Evolutionary conservation across 2,329 filamentous ascomycete species (phyloP).

Genomic region (Penicillium thymicola): DNA sequence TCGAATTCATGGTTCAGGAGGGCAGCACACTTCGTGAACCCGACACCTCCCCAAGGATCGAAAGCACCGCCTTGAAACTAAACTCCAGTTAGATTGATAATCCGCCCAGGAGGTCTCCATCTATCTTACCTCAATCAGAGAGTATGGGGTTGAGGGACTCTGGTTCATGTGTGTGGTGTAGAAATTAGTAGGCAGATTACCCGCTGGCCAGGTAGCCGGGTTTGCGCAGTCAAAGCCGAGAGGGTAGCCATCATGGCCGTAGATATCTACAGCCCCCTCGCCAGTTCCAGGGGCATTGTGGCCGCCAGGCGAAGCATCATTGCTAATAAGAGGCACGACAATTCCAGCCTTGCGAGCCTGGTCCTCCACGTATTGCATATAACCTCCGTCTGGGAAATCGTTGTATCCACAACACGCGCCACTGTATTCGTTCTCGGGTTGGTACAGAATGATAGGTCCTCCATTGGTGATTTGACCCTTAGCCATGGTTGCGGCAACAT

Average conservation of each 20-base stretch:
- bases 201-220: slow-evolving; percentile 59
- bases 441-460: slow-evolving; percentile 72
- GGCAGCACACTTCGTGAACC: slow-evolving; percentile 64
- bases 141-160: slow-evolving; percentile 64
- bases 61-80: slow-evolving; percentile 69
- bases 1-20: slow-evolving; percentile 72
- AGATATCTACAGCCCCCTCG: slow-evolving; percentile 58
- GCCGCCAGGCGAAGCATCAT: slow-evolving; percentile 62
- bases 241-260: slow-evolving; percentile 65
- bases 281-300: slow-evolving; percentile 64
- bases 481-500: slow-evolving; percentile 65
- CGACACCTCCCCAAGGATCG: slow-evolving; percentile 70
- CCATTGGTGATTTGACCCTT: slow-evolving; percentile 78
- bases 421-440: slow-evolving; percentile 80
- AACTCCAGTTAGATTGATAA: slow-evolving; percentile 10
- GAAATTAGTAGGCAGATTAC: slow-evolving; percentile 56
- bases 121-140: slow-evolving; percentile 54
- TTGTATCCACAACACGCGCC: slow-evolving; percentile 44
- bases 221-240: slow-evolving; percentile 49
- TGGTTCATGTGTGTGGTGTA: slow-evolving; percentile 54
- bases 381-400: slow-evolving; percentile 63
- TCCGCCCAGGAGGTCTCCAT: background rate
- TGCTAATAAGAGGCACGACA: slow-evolving; percentile 70
- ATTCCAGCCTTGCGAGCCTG: slow-evolving; percentile 67
- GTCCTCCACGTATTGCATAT: slow-evolving; percentile 68